Conservation (phyloP, 805 yeast species). For the Monosporozyma servazzii region DNA sequence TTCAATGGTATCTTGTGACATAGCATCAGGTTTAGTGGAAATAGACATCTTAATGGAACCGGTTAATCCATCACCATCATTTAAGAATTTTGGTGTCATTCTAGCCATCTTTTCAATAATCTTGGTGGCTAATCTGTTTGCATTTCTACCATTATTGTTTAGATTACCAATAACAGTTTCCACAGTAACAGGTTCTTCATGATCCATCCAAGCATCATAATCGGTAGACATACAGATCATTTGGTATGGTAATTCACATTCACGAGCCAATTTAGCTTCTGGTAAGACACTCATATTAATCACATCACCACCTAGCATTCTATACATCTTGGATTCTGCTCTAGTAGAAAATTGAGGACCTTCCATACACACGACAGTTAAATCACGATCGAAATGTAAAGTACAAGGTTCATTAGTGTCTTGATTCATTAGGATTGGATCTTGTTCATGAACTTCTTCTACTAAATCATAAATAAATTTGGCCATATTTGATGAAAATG, state of each 20-base stretch:
- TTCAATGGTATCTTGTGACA: slow-evolving; percentile 60
- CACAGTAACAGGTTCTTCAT: slow-evolving; percentile 95
- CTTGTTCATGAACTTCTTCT: slow-evolving; percentile 23
- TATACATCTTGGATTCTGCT: slow-evolving; percentile 86
- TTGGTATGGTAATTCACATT: slow-evolving; percentile 93
- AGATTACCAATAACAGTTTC: slow-evolving; percentile 90
- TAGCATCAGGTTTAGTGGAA: slow-evolving; percentile 65
- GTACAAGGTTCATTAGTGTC: slow-evolving; percentile 52
- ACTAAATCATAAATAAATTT: slow-evolving; percentile 48
- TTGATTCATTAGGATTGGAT: slow-evolving; percentile 43
- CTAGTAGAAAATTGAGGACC: slow-evolving; percentile 97
- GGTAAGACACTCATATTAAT: slow-evolving; percentile 97
- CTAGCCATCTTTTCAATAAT: slow-evolving; percentile 60
- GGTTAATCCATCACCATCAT: slow-evolving; percentile 57
- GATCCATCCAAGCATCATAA: slow-evolving; percentile 96
- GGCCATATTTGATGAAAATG: slow-evolving; percentile 73
- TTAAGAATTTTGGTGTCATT: slow-evolving; percentile 44
- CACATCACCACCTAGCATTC: slow-evolving; percentile 84
- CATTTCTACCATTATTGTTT: slow-evolving; percentile 79
- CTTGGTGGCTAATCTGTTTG: slow-evolving; percentile 63
- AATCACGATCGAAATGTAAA: slow-evolving; percentile 61
- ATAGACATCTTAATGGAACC: slow-evolving; percentile 78
- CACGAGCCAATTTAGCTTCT: slow-evolving; percentile 94
- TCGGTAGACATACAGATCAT: slow-evolving; percentile 99
- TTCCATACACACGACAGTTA: slow-evolving; percentile 92